Evolutionary conservation across 1,284 basidiomycete species (phyloP), one percentile per base, ranked within the genome.

Genomic region (Puccinia polysora): DNA sequence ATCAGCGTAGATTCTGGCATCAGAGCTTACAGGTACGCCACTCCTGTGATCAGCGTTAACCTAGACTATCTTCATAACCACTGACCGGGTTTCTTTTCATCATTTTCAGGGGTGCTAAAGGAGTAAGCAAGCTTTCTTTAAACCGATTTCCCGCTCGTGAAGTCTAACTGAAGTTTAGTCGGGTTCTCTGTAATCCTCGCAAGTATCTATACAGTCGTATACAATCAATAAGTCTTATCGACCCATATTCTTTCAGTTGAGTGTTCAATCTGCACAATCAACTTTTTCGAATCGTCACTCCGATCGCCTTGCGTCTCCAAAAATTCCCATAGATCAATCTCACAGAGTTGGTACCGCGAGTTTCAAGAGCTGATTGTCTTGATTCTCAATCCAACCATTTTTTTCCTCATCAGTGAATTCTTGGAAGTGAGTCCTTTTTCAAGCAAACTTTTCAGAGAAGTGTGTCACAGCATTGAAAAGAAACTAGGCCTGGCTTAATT

Each of bases 1-100:
- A 76, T 77, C 2, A 77, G 76, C 14, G 79, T 80, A 10, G 79
- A 78, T 65, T 77, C 76, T 28, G 79, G 78, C 8, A 79, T 80
- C 43, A 75, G 76, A n/a, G 77, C 79, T 10, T 80, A 80, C 69
- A 75, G 79, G 65, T 58, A 20, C 20, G 55, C 34, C 15, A 55
- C 50, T 36, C 18, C 55, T 56, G 15, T 40, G 23, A 23, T 45
- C 20, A n/a, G n/a, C n/a, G 4, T 60, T 38, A 10, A 2, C 5
- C n/a, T 6, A 38, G 15, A 3, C 28, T 45, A 32, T 20, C n/a
- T 34, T 68, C 43, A 15, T 23, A 49, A 1, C 18, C 8, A 34
- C 5, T 25, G 49, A 38, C 40, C 28, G 49, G 14, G n/a, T 52
- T 15, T 32, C 32, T 23, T 15, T 62, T 55, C 50, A 45, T 32